Base-by-base conservation (phyloP, 192 early-diverging fungal species). In the Entomortierella parvispora region DNA sequence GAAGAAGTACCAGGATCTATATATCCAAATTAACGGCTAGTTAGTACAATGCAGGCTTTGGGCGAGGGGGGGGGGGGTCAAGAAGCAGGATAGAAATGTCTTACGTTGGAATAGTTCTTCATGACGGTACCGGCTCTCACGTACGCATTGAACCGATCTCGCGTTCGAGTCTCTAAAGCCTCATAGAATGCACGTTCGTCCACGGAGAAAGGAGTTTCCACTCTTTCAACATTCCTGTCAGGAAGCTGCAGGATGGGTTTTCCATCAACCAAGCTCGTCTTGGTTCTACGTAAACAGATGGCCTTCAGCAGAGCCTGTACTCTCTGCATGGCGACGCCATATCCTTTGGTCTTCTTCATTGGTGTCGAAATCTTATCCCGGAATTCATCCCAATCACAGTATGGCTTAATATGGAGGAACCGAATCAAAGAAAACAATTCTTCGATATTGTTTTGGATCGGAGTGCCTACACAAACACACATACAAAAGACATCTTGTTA, bases 401-500 rank as follows among this genome's bases (percentile, higher is more conserved):
- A 87, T 1, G 84, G 85, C 28, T 86, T 64, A 40, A 93, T 81
- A n/a, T 78, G 65, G 15, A 95, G 76, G 50, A 94, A 94, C 0
- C 86, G 84, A 12, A 94, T 61, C 11, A 92, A 65, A n/a, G 88
- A 83, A 61, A 86, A 95, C 2, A 93, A 51, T 50, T 95, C 93
- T 23, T 88, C 87, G 3, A 93, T 69, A 45, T 75, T 85, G 63
- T 93, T 93, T 67, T 93, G 90, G 51, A 88, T 83, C 43, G 87
- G 69, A 1, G 69, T 71, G 22, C 74, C 74, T 77, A 34, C 29
- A 49, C 29, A 57, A 12, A 40, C 12, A 9, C 12, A 12, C 5
- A 40, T 12, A 40, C 12, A 9, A 40, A 40, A 40, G 37, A 12
- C n/a, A n/a, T n/a, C n/a, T n/a, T 40, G 37, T 40, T 40, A 40